Evolutionary conservation across 805 yeast genomes (phyloP).

Genomic region (Metschnikowia noctiluminum): DNA sequence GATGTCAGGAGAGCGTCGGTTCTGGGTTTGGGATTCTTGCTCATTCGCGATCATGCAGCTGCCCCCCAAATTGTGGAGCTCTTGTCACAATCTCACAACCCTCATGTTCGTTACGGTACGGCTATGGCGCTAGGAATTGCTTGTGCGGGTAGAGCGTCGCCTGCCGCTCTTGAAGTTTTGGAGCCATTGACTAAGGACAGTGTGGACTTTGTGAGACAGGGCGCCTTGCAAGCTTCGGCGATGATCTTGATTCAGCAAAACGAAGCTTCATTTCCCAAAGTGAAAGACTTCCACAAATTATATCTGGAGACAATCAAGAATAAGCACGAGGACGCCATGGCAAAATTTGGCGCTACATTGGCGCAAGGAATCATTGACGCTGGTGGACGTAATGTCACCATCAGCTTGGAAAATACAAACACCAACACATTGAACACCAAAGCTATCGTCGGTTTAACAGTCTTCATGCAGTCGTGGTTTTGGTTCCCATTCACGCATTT

Average conservation of each 20-base stretch:
- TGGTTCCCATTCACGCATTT: conserved; percentile 98
- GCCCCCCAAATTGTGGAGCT: conserved; percentile 94
- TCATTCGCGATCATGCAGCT: conserved; percentile 85
- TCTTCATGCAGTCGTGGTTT: conserved; percentile 94
- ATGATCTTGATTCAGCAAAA: conserved; percentile 88
- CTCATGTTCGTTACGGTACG: conserved; percentile 97
- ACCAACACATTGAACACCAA: conserved; percentile 87
- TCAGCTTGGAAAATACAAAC: conserved; percentile 80
- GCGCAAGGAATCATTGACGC: conserved; percentile 98
- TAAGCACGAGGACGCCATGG: conserved; percentile 94
- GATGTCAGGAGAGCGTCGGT: conserved; percentile 97
- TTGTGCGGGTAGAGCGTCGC: conserved; percentile 90
- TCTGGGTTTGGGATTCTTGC: conserved; percentile 83
- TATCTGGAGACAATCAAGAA: conserved; percentile 74
- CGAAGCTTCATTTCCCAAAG: conserved; percentile 77
- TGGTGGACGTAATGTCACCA: conserved; percentile 97
- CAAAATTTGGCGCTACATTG: conserved; percentile 94
- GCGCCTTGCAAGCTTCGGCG: conserved; percentile 88
- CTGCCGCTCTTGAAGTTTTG: conserved; percentile 85
- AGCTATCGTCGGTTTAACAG: conserved; percentile 87
- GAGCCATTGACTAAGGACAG: conserved; percentile 92
- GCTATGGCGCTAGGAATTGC: conserved; percentile 96
- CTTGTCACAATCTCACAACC: conserved; percentile 90
- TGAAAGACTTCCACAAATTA: conserved; percentile 68
- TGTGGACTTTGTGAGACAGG: conserved; percentile 96